These are phyloP conservation scores for Venturiaceae sp. DNA, from an alignment of 2,329 filamentous ascomycete genomes.

Conservation along the genomic window DNA sequence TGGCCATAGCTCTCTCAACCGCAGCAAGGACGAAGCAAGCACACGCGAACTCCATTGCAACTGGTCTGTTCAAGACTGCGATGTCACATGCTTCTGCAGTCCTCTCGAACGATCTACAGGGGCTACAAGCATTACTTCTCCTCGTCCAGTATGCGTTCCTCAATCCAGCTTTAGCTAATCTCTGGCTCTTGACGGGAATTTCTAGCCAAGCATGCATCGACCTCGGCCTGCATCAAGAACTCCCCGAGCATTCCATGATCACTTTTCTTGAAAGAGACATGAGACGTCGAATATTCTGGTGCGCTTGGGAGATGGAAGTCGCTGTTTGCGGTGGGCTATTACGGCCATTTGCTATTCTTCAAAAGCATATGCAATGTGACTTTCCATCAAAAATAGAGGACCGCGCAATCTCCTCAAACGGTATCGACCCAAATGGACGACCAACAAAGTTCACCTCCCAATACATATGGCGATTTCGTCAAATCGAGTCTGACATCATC, in stretches of 20 bases:
- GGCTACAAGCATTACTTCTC: constrained; percentile 24
- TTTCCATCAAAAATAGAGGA: constrained; percentile 25
- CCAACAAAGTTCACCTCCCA: constrained; percentile 24
- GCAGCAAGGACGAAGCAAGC: constrained; percentile 22
- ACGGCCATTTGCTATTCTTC: constrained; percentile 21
- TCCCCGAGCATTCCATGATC: constrained; percentile 19
- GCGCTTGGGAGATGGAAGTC: constrained; percentile 27
- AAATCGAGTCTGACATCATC: constrained; percentile 23
- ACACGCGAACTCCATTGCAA: constrained; percentile 22
- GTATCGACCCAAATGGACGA: constrained; percentile 18
- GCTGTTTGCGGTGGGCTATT: constrained; percentile 24
- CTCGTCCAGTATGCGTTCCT: constrained; percentile 25
- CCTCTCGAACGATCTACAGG: constrained; percentile 24
- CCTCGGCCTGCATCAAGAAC: constrained; percentile 24
- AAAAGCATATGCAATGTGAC: constrained; percentile 19
- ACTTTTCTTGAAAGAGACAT: constrained; percentile 23
- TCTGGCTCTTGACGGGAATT: constrained; percentile 26
- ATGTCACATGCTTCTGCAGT: constrained; percentile 26
- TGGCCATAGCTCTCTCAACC: constrained; percentile 25
- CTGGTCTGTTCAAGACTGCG: constrained; percentile 22
- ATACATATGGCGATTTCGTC: constrained; percentile 23
- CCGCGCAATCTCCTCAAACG: constrained; percentile 19
- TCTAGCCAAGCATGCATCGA: constrained; percentile 26
- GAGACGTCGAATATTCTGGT: constrained; percentile 26
- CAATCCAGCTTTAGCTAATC: constrained; percentile 24